phyloP scores from a whole-genome alignment of 2,329 filamentous ascomycete species.

The Harringtonia aguacate region DNA sequence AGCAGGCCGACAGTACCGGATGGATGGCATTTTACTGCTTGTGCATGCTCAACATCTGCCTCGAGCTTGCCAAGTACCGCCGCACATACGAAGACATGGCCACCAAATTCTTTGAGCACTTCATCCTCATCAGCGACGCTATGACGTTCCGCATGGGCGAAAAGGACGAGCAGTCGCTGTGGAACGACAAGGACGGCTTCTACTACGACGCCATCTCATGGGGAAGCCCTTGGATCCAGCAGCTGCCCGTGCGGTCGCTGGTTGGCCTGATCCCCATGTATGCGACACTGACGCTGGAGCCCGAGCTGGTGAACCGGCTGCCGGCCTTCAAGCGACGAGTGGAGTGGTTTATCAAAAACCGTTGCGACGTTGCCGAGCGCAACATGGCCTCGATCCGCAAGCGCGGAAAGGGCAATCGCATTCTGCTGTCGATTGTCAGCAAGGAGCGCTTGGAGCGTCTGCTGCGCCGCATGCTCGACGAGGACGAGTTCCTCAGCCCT shows the following conservation, averaged over 20 bases:
- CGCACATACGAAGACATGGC: conserved; percentile 95
- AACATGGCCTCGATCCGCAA: conserved; percentile 92
- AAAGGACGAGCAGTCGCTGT: conserved; percentile 71
- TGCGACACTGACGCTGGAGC: conserved; percentile 83
- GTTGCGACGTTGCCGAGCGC: conserved; percentile 74
- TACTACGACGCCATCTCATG: conserved; percentile 98
- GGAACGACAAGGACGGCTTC: conserved; percentile 95
- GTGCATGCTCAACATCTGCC: conserved; percentile 91
- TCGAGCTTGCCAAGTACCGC: conserved; percentile 90
- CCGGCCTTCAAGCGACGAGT: conserved; percentile 88
- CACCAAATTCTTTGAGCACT: conserved; percentile 98
- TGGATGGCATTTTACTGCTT: conserved; percentile 99
- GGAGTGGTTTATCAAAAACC: conserved; percentile 89
- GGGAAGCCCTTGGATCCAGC: conserved; percentile 86
- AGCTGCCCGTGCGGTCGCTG: conserved; percentile 82
- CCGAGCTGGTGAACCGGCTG: conserved; percentile 83
- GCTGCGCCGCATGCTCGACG: conserved; percentile 82
- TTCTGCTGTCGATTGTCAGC: conserved; percentile 82
- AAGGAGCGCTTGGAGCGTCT: conserved; percentile 88
- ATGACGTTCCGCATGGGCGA: conserved; percentile 73
- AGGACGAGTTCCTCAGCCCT: conserved; percentile 83
- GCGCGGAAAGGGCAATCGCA: conserved; percentile 79
- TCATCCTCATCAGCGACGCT: conserved; percentile 93
- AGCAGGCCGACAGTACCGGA: conserved; percentile 94
- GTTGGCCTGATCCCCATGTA: conserved; percentile 92